These are phyloP conservation scores for Lupinus albus DNA, from an alignment of 306 rosid genomes.

Conservation along the genomic window DNA sequence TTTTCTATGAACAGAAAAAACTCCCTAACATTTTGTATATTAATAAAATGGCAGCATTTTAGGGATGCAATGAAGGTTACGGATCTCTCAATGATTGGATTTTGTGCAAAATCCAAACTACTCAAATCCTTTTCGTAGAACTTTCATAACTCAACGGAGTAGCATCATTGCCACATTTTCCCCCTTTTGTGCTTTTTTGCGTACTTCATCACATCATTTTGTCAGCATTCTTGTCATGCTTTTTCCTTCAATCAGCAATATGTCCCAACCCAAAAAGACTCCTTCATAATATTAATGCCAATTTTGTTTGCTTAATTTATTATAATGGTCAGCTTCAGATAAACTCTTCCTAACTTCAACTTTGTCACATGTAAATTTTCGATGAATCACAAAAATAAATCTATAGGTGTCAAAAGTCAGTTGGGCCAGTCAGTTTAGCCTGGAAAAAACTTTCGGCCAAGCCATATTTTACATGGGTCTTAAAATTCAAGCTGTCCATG, in stretches of 20 bases:
- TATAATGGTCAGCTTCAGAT: constrained; percentile 4
- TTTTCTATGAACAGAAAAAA: constrained; percentile 4
- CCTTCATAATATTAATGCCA: neutral
- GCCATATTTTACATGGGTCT: constrained; percentile 10
- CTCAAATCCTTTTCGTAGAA: neutral
- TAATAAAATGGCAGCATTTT: neutral
- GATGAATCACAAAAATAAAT: constrained; percentile 14
- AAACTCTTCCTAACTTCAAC: neutral
- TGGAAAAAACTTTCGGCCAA: neutral
- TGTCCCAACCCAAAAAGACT: constrained; percentile 2
- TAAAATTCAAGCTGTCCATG: neutral
- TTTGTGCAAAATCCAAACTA: constrained; percentile 10
- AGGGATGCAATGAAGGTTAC: neutral
- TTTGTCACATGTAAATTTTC: neutral
- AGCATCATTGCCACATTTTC: constrained; percentile 1
- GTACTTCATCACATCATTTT: neutral
- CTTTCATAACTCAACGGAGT: neutral
- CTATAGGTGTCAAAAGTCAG: neutral
- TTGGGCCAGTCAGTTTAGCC: neutral
- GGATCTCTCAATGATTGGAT: neutral
- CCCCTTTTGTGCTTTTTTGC: neutral
- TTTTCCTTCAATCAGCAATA: constrained; percentile 3
- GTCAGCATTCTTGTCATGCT: constrained; percentile 1
- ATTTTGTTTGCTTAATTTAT: neutral
- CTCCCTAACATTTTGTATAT: neutral